These are phyloP conservation scores for Neckera pumila DNA, from an alignment of 225 moss, liverwort and hornwort genomes.

Conservation along the genomic window DNA sequence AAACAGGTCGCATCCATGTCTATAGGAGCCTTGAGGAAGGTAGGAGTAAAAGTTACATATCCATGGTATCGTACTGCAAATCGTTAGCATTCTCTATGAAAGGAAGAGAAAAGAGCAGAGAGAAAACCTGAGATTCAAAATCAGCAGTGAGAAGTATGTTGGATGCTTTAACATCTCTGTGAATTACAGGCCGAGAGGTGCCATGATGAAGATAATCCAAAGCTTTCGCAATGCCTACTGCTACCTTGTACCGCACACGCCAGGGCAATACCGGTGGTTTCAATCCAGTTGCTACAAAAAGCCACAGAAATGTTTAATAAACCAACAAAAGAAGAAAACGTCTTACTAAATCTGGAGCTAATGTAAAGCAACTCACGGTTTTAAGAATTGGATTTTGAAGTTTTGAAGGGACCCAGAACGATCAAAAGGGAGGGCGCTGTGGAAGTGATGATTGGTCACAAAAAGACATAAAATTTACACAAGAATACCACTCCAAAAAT, in stretches of 20 bases:
- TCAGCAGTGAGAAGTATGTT: constrained; percentile 44
- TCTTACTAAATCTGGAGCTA: not conserved
- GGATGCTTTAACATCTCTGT: constrained; percentile 48
- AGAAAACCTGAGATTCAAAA: constrained; percentile 39
- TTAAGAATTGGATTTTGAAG: not conserved
- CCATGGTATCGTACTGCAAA: not conserved
- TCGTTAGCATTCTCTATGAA: not conserved
- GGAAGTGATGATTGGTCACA: no score
- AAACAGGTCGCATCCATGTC: not conserved
- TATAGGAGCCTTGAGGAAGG: not conserved
- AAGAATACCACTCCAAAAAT: no score
- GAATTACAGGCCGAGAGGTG: constrained; percentile 25
- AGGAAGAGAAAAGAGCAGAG: not conserved
- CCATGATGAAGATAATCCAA: constrained; percentile 42
- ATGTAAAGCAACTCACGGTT: not conserved
- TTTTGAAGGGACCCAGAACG: not conserved
- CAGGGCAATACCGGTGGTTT: constrained; percentile 13
- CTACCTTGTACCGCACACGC: constrained; percentile 29
- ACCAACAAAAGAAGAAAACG: not conserved
- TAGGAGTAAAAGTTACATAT: not conserved
- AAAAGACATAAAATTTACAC: not conserved
- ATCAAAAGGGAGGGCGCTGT: not conserved
- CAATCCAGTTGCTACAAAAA: constrained; percentile 4
- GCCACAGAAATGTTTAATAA: not conserved
- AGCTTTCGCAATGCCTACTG: constrained; percentile 33